phyloP scores from a whole-genome alignment of 2,329 filamentous ascomycete genomes.

The Alternaria gansuensis region DNA sequence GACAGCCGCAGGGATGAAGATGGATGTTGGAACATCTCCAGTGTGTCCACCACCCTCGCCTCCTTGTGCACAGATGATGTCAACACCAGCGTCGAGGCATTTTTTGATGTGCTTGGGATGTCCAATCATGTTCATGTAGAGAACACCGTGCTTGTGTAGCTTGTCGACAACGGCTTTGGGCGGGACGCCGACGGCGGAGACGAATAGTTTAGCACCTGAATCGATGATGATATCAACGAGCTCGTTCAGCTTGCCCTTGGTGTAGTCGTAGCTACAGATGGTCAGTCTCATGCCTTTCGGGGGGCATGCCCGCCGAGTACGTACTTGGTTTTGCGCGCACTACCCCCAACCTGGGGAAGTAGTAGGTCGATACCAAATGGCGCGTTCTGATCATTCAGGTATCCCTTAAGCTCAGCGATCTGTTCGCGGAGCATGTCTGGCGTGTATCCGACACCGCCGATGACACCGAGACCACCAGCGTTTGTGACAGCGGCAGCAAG shows the following conservation, averaged over 20 bases:
- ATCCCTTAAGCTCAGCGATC: conserved; percentile 91
- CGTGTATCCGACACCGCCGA: conserved; percentile 94
- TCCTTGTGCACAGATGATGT: conserved; percentile 98
- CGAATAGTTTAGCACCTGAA: conserved; percentile 89
- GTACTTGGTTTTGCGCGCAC: conserved; percentile 92
- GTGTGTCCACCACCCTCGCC: conserved; percentile 98
- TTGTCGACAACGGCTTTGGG: conserved; percentile 88
- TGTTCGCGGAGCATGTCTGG: conserved; percentile 97
- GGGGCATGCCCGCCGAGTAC: conserved; percentile 16
- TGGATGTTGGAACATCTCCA: conserved; percentile 87
- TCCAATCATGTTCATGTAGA: conserved; percentile 99
- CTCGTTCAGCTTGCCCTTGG: conserved; percentile 95
- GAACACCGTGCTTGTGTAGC: conserved; percentile 84
- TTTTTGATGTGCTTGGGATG: conserved; percentile 99
- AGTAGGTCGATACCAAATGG: conserved; percentile 95
- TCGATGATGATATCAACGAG: conserved; percentile 93
- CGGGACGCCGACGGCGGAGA: conserved; percentile 94
- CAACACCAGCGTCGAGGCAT: conserved; percentile 85
- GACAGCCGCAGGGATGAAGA: conserved; percentile 93
- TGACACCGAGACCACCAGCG: conserved; percentile 93
- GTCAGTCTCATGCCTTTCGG: conserved; percentile 14
- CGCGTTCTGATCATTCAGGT: conserved; percentile 86
- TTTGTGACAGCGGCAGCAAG: conserved; percentile 97
- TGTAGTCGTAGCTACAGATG: conserved; percentile 89
- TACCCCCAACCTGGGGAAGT: conserved; percentile 92